Percentiles rank a stretch among this genome's conserved stretches.
These are phyloP conservation scores for Apiotrichum akiyoshidainum DNA, from an alignment of 1,284 basidiomycete species.

Conservation along the genomic window DNA sequence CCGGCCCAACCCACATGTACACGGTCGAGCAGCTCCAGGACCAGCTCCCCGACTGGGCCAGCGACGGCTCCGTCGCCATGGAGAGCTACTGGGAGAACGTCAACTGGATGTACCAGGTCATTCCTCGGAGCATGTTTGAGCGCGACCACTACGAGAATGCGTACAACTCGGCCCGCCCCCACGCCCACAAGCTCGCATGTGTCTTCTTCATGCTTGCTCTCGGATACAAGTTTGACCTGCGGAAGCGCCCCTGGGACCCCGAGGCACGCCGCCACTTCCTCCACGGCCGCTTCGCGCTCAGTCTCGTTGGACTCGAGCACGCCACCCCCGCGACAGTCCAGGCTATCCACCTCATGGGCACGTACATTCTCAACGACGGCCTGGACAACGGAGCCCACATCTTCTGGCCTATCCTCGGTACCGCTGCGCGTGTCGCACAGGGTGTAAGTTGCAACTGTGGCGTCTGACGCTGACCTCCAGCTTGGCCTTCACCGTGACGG, in stretches of 20 bases:
- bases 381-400: conserved; percentile 46
- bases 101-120: conserved; percentile 49
- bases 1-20: neutral
- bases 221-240: conserved; percentile 48
- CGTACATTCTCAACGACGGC: conserved; percentile 47
- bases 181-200: conserved; percentile 48
- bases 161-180: conserved; percentile 35
- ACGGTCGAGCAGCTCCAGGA: conserved; percentile 30
- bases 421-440: conserved; percentile 41
- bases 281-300: conserved; percentile 42
- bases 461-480: conserved; percentile 12
- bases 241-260: conserved; percentile 42
- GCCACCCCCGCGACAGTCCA: conserved; percentile 47
- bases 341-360: conserved; percentile 45
- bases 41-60: conserved; percentile 45
- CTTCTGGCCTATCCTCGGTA: conserved; percentile 50
- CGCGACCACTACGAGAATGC: conserved; percentile 40
- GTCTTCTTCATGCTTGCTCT: conserved; percentile 49
- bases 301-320: conserved; percentile 39
- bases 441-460: conserved; percentile 26
- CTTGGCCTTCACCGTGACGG: conserved; percentile 50
- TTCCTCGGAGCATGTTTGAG: conserved; percentile 44
- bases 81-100: conserved; percentile 50
- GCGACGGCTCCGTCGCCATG: conserved; percentile 32
- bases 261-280: conserved; percentile 41